Percentiles rank a stretch among this genome's conserved stretches.
Conservation (phyloP, 768 basidiomycete genomes). For the Panaeolus papilionaceus region DNA sequence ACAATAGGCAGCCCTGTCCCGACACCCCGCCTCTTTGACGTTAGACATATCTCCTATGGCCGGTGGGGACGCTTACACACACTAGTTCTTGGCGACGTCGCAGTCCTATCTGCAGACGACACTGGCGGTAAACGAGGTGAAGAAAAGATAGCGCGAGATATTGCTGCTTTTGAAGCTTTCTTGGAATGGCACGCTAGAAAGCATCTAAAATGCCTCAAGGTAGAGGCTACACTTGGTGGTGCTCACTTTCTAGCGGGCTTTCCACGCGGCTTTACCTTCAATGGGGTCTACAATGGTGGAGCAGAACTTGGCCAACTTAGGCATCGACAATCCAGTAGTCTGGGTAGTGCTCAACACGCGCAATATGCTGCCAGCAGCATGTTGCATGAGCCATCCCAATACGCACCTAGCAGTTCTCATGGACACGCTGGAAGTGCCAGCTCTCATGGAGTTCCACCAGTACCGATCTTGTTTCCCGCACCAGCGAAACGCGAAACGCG, state of each 20-base stretch:
- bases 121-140: conserved; percentile 27
- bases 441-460: conserved; percentile 7
- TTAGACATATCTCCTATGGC: conserved; percentile 41
- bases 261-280: conserved; percentile 17
- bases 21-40: conserved; percentile 46
- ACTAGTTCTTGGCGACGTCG: conserved; percentile 41
- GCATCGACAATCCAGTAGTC: conserved; percentile 5
- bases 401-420: conserved; percentile 8
- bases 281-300: neutral
- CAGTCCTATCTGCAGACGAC: conserved; percentile 28
- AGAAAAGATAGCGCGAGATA: conserved; percentile 27
- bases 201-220: conserved; percentile 33
- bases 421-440: conserved; percentile 3
- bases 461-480: conserved; percentile 7
- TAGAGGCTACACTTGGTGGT: conserved; percentile 39
- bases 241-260: conserved; percentile 31
- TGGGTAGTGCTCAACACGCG: neutral
- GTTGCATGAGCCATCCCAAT: conserved; percentile 3
- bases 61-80: conserved; percentile 43
- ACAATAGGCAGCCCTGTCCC: conserved; percentile 41
- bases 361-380: conserved; percentile 10
- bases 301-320: neutral
- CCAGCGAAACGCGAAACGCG: conserved; percentile 12
- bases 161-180: conserved; percentile 39
- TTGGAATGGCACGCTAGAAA: conserved; percentile 35